Percentiles rank a stretch among this genome's conserved stretches.
Evolutionary conservation across 2,329 filamentous ascomycete genomes (phyloP).

Genomic region (Remersonia thermophila): DNA sequence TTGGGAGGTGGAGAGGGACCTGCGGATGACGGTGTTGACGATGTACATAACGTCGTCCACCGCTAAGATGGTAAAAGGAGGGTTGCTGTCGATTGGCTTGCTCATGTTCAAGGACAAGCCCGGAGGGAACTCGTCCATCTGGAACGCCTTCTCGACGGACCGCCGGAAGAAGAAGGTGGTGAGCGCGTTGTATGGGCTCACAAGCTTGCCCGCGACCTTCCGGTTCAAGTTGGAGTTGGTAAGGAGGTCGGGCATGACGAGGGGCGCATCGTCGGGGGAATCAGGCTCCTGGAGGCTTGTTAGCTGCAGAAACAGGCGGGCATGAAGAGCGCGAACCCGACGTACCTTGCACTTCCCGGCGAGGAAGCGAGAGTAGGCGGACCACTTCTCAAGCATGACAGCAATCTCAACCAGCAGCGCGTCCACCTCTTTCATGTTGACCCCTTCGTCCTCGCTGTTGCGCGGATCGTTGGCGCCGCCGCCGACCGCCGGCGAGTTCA

Average conservation of each 20-base stretch:
- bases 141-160: constrained; percentile 94
- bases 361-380: constrained; percentile 80
- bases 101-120: constrained; percentile 67
- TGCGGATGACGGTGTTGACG: constrained; percentile 79
- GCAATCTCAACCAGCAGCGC: constrained; percentile 76
- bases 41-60: constrained; percentile 99
- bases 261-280: constrained; percentile 38
- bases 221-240: constrained; percentile 65
- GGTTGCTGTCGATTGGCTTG: constrained; percentile 59
- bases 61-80: constrained; percentile 85
- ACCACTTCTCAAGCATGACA: constrained; percentile 87
- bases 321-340: neutral
- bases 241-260: constrained; percentile 62
- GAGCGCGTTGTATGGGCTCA: constrained; percentile 78
- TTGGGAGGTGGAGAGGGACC: constrained; percentile 77
- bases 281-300: constrained; percentile 35
- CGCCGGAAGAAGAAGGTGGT: constrained; percentile 93
- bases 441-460: constrained; percentile 73
- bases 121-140: constrained; percentile 77
- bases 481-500: constrained; percentile 60
- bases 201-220: constrained; percentile 65
- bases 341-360: constrained; percentile 72
- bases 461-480: constrained; percentile 38
- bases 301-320: constrained; percentile 1
- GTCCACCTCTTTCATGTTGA: constrained; percentile 96